These are phyloP conservation scores for Noccaea bulbosa DNA, from an alignment of 345 rosid genomes.

Conservation along the genomic window DNA sequence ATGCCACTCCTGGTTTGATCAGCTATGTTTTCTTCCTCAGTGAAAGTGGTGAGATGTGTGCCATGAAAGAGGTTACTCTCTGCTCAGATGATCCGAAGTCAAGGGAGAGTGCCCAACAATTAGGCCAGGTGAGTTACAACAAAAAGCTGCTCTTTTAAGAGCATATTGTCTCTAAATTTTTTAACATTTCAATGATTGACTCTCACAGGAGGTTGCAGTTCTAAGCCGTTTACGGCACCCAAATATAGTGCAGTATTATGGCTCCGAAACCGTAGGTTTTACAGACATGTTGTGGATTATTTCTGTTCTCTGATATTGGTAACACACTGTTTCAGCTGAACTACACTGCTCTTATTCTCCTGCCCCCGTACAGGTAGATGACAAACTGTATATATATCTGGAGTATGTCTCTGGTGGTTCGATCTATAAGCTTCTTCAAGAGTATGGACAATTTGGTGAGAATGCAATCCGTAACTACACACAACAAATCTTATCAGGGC, in stretches of 20 bases:
- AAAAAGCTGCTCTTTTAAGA: conserved; percentile 10
- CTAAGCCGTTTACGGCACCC: conserved; percentile 72
- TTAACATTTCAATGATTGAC: conserved; percentile 16
- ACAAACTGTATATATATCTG: conserved; percentile 74
- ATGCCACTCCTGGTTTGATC: conserved; percentile 25
- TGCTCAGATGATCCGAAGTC: conserved; percentile 83
- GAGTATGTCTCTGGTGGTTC: conserved; percentile 90
- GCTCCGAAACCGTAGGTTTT: conserved; percentile 67
- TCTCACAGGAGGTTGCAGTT: conserved; percentile 65
- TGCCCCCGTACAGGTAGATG: conserved; percentile 56
- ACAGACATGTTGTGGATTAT: conserved; percentile 6
- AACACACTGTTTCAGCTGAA: conserved; percentile 16
- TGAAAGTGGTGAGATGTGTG: conserved; percentile 88
- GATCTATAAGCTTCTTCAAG: conserved; percentile 81
- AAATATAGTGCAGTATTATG: conserved; percentile 83
- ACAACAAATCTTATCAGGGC: conserved; percentile 79
- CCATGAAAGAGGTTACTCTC: conserved; percentile 86
- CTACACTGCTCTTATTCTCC: conserved; percentile 10
- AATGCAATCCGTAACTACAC: conserved; percentile 75
- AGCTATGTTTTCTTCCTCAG: conserved; percentile 44
- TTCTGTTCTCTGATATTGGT: conserved; percentile 7
- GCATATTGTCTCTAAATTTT: not conserved
- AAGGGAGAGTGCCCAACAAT: conserved; percentile 73
- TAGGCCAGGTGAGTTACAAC: conserved; percentile 58
- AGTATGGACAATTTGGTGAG: conserved; percentile 75